phyloP scores from a whole-genome alignment of 495 filamentous ascomycete genomes.

The Coniosporium apollinis region DNA sequence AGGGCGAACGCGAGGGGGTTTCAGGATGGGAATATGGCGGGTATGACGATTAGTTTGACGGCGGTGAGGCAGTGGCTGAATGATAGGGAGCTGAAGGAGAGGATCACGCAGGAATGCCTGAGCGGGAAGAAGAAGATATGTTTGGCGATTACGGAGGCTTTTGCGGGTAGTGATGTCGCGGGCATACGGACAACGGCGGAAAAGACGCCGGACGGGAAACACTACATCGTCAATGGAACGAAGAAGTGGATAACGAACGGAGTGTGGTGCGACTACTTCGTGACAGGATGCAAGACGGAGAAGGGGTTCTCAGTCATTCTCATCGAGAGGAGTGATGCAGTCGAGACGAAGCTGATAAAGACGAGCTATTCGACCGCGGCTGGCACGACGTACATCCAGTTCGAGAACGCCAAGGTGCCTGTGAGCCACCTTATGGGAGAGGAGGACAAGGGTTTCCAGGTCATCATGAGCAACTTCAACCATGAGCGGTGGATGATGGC shows the following conservation, averaged over 20 bases:
- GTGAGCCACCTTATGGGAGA: conserved; percentile 62
- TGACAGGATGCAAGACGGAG: conserved; percentile 62
- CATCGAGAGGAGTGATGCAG: conserved; percentile 49
- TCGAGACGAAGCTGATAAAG: conserved; percentile 69
- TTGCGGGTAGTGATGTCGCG: conserved; percentile 76
- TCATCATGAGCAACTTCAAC: conserved; percentile 83
- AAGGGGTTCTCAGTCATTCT: conserved; percentile 70
- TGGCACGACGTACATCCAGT: conserved; percentile 66
- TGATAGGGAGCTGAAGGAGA: conserved; percentile 46
- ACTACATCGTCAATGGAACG: conserved; percentile 76
- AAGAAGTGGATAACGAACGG: conserved; percentile 96
- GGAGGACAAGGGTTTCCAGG: conserved; percentile 75
- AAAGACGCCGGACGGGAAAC: conserved; percentile 67
- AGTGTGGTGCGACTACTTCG: conserved; percentile 69
- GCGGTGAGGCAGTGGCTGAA: conserved; percentile 66
- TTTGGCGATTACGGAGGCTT: conserved; percentile 77
- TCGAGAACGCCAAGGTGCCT: conserved; percentile 76
- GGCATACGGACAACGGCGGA: conserved; percentile 64
- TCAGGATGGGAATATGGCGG: conserved; percentile 47
- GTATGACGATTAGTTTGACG: conserved; percentile 71
- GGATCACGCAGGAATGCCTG: conserved; percentile 53
- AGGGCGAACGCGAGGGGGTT: conserved; percentile 37
- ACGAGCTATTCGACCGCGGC: conserved; percentile 69
- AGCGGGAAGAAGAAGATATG: conserved; percentile 75
- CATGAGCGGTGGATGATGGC: conserved; percentile 36